phyloP scores from a whole-genome alignment of 139 green algal genomes.

The Auxenochlorella pyrenoidosa region DNA sequence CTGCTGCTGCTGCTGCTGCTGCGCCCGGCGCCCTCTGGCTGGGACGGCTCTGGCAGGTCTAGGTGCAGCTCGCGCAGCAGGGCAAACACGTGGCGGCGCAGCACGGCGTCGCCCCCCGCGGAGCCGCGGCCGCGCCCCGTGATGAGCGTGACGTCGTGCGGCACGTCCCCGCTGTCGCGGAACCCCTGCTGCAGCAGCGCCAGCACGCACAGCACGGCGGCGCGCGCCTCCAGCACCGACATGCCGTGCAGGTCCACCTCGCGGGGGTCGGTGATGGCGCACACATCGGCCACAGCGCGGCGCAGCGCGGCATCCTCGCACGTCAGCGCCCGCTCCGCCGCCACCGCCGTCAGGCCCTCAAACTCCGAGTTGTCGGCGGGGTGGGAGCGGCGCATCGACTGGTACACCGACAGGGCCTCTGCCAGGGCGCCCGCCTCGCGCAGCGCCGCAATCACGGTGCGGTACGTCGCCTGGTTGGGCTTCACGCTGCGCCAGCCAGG shows the following conservation, averaged over 20 bases:
- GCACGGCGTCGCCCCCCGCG: constrained; percentile 25
- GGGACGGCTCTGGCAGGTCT: neutral
- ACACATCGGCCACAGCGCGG: neutral
- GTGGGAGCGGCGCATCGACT: constrained; percentile 25
- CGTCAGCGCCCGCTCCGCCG: constrained; percentile 47
- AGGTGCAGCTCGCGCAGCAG: constrained; percentile 34
- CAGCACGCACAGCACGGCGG: constrained; percentile 61
- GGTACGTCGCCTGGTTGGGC: constrained; percentile 51
- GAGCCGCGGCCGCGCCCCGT: constrained; percentile 34
- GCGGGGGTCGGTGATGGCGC: neutral
- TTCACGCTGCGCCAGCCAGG: neutral
- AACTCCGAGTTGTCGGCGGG: constrained; percentile 53
- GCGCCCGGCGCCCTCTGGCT: neutral
- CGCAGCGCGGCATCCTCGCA: neutral
- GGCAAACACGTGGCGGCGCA: constrained; percentile 10
- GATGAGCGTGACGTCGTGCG: constrained; percentile 42
- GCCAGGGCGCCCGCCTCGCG: constrained; percentile 33
- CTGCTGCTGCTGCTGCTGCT: neutral
- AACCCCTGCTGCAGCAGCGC: constrained; percentile 41
- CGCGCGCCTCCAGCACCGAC: constrained; percentile 50
- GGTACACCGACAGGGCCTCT: constrained; percentile 53
- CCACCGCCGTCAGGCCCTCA: constrained; percentile 48
- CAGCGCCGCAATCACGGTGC: constrained; percentile 35
- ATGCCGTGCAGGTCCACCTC: constrained; percentile 59
- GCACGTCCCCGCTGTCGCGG: neutral